Base-by-base conservation (phyloP, 306 rosid species). In the Oemleria cerasiformis region DNA sequence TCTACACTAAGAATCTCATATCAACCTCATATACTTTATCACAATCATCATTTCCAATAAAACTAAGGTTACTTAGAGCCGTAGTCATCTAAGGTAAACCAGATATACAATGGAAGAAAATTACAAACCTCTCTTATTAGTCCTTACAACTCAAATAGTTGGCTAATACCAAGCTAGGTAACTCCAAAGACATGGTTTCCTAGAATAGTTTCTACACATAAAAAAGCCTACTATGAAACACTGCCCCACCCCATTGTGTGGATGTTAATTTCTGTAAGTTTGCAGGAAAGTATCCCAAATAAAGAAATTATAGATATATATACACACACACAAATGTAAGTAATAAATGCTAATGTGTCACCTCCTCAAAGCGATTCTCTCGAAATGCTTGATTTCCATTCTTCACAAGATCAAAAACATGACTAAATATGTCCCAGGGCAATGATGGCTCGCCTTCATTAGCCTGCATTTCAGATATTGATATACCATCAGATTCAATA, bases 361-460 rank as follows among this genome's bases (percentile, higher is more conserved):
- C 99, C 96, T 91, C 96, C 79, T 90, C 93, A 73, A 82, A 81
- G 48, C 77, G 81, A 40, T 81, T 79, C 62, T 85, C 88, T 67
- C 88, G 82, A 77, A 89, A 91, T 23, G 92, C 88, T 8, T 5
- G 76, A 80, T 94, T 94, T 48, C 99, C 99, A 50, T 75, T 82
- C 78, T 82, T 88, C 75, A 94, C 92, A 21, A 86, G 88, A 50
- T 88, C 80, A 38, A 84, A 74, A 38, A 94, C 79, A 77, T 86
- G 85, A 21, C 44, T 81, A 72, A 85, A 73, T 63, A 85, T 77
- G 72, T 86, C 95, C 85, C 76, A 45, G 19, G 89, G 76, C 84
- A 88, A 77, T 2, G 80, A 30, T 20, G 77, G 81, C 60, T 71
- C 90, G 43, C 80, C 80, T 71, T 69, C 82, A 75, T 80, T 82